Percentiles rank a stretch among this genome's conserved stretches.
phyloP scores from a whole-genome alignment of 352 stramenopile species.

The Pythium dissimile region DNA sequence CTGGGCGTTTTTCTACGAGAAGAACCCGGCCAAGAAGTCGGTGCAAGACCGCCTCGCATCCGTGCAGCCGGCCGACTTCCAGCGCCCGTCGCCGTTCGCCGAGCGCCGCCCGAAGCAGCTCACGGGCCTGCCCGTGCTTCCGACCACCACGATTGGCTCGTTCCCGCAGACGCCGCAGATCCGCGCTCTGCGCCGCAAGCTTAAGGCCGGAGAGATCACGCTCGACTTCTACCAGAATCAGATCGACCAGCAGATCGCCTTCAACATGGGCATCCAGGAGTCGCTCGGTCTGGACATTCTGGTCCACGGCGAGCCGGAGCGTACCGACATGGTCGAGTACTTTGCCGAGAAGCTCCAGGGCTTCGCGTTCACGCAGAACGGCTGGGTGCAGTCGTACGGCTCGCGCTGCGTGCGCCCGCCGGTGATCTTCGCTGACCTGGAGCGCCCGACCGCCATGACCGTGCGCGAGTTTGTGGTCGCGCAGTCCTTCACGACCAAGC shows the following conservation, averaged over 20 bases:
- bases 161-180: constrained; percentile 93
- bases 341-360: constrained; percentile 92
- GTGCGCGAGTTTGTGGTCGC: constrained; percentile 89
- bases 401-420: constrained; percentile 90
- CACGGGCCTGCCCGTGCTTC: constrained; percentile 69
- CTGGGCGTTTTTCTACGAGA: constrained; percentile 76
- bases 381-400: constrained; percentile 94
- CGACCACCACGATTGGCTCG: constrained; percentile 93
- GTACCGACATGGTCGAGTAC: constrained; percentile 95
- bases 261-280: constrained; percentile 91
- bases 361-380: constrained; percentile 90
- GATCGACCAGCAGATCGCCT: constrained; percentile 92
- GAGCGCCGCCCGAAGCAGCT: constrained; percentile 72
- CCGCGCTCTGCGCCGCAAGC: constrained; percentile 45
- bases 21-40: constrained; percentile 70
- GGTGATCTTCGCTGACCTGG: constrained; percentile 89
- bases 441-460: constrained; percentile 85
- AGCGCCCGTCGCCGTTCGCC: constrained; percentile 76
- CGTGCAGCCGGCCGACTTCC: constrained; percentile 74
- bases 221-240: constrained; percentile 63
- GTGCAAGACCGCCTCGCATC: constrained; percentile 57
- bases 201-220: constrained; percentile 52
- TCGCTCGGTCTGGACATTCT: constrained; percentile 91
- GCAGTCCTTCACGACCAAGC: constrained; percentile 87
- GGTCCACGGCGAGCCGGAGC: constrained; percentile 92